Evolutionary conservation across 2,329 filamentous ascomycete genomes (phyloP).

Genomic region (Orbilia quercus): DNA sequence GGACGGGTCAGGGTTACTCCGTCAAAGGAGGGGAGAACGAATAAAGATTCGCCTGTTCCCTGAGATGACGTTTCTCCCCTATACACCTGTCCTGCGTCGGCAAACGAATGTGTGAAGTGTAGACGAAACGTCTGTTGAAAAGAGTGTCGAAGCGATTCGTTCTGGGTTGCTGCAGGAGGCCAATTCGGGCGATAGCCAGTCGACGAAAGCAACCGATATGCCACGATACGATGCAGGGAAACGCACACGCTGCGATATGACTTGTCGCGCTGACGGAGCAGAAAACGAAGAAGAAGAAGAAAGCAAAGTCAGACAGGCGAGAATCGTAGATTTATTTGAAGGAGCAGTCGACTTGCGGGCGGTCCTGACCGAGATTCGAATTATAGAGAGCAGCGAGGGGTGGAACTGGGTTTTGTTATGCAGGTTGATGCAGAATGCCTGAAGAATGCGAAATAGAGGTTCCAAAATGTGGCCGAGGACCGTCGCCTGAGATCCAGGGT

Average conservation of each 20-base stretch:
- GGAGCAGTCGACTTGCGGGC: not conserved
- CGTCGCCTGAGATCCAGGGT: conserved; percentile 11
- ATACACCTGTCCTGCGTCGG: conserved; percentile 52
- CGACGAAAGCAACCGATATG: conserved; percentile 29
- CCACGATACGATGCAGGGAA: conserved; percentile 41
- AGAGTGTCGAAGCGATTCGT: conserved; percentile 30
- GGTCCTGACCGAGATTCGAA: not conserved
- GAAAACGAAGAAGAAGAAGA: conserved; percentile 8
- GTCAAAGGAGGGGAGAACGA: conserved; percentile 56
- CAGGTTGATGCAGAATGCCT: conserved; percentile 11
- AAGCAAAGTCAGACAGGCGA: not conserved
- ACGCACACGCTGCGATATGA: conserved; percentile 35
- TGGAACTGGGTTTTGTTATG: not conserved
- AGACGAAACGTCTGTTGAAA: not conserved
- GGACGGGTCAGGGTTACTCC: conserved; percentile 52
- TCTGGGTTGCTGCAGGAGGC: conserved; percentile 27
- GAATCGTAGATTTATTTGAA: too few relatives aligned
- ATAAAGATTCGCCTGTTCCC: conserved; percentile 40
- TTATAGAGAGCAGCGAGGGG: not conserved
- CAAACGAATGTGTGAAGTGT: conserved; percentile 10
- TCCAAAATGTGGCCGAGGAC: conserved; percentile 28
- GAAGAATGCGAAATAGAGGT: conserved; percentile 42
- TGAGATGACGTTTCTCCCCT: conserved; percentile 48
- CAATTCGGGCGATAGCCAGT: conserved; percentile 30
- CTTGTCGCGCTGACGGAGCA: conserved; percentile 22